Base-by-base conservation (phyloP, 1,284 basidiomycete species). In the Violaceomyces palustris region DNA sequence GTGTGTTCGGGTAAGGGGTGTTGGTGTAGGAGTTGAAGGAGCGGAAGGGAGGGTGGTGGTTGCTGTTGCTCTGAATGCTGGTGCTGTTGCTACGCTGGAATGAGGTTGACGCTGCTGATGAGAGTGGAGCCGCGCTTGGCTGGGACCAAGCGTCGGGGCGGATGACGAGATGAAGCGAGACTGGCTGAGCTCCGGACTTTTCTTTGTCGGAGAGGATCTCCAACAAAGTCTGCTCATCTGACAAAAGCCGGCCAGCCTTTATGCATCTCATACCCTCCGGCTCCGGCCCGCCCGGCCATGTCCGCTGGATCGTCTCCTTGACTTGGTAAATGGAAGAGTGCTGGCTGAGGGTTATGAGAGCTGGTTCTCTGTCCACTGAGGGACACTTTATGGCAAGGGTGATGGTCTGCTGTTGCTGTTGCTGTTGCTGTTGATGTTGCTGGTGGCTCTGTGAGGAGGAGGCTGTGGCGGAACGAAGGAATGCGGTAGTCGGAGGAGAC, bases 91-190 rank as follows among this genome's bases (percentile, higher is more conserved):
- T n/a, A n/a, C n/a, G n/a, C n/a, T n/a, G n/a, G n/a, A n/a, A n/a
- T n/a, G n/a, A n/a, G n/a, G n/a, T n/a, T n/a, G n/a, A n/a, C n/a
- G 33, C 33, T 35, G 33, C 19, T 15, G 4, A 21, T n/a, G 19
- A 14, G n/a, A 12, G 14, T 15, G 33, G 33, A 7, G 33, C 6
- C 23, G 21, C 14, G 33, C 6, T 35, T 15, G 15, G n/a, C 15
- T n/a, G 12, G 27, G 50, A 45, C 67, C 67, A 69, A 27, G 65
- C 67, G 17, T 61, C 66, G 14, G 68, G 68, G 2, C 56, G 64
- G 30, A 71, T 66, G 37, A 65, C 66, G 3, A 67, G 47, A 45
- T 70, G 68, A 40, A 70, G 47, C 12, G 62, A 49, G 6, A 61
- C 33, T 10, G 58, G 45, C 25, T 61, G 54, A 5, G 38, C 23